Percentiles rank a stretch among this genome's conserved stretches.
phyloP scores from a whole-genome alignment of 106 monocot species.

The Allium fistulosum region DNA sequence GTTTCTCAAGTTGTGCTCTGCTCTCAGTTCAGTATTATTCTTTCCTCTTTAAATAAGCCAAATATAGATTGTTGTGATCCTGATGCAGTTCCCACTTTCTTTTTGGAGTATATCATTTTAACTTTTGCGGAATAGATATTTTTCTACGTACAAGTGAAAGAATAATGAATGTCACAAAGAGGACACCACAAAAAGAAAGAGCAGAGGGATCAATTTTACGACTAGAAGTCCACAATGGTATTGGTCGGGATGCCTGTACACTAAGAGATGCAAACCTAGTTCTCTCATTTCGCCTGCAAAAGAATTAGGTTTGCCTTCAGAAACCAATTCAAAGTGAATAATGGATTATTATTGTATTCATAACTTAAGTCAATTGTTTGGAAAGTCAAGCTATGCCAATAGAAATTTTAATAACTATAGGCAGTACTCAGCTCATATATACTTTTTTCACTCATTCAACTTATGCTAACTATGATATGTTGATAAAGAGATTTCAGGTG shows the following conservation, averaged over 20 bases:
- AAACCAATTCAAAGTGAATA: background rate
- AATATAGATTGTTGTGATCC: too few relatives aligned
- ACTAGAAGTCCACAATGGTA: slow-evolving; percentile 4
- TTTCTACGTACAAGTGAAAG: slow-evolving; percentile 4
- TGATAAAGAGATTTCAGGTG: background rate
- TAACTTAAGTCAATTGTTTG: background rate
- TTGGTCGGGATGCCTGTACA: slow-evolving; percentile 12
- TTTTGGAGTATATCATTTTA: too few relatives aligned
- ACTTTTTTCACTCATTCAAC: background rate
- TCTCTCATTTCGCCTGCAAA: slow-evolving; percentile 21
- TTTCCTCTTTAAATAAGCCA: too few relatives aligned
- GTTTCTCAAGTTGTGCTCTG: too few relatives aligned
- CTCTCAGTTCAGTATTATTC: too few relatives aligned
- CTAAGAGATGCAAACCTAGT: slow-evolving; percentile 25
- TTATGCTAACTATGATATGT: background rate
- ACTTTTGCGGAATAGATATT: background rate
- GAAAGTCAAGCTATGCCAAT: background rate
- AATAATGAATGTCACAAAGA: slow-evolving; percentile 2
- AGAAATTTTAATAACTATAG: background rate
- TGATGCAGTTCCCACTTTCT: too few relatives aligned
- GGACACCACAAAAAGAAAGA: background rate
- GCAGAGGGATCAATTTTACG: slow-evolving; percentile 4
- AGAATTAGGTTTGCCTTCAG: background rate
- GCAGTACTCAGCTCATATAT: background rate
- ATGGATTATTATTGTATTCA: background rate